These are phyloP conservation scores for Jaapia argillacea DNA, from an alignment of 768 basidiomycete genomes.

Conservation along the genomic window DNA sequence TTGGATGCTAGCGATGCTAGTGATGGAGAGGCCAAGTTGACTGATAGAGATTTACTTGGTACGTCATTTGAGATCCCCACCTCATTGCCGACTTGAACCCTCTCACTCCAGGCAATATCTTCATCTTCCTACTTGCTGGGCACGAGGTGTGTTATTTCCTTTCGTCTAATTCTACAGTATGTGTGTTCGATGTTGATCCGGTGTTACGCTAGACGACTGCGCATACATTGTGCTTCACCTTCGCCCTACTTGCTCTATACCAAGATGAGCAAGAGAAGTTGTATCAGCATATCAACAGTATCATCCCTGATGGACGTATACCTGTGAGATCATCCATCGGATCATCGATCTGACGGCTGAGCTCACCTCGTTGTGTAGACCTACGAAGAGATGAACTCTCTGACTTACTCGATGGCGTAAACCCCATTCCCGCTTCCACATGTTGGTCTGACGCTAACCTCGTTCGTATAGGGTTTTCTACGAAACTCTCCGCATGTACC, in stretches of 20 bases:
- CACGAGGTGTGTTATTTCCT: conserved; percentile 14
- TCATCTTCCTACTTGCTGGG: conserved; percentile 25
- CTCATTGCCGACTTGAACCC: background rate
- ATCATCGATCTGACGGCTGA: background rate
- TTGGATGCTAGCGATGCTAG: conserved; percentile 10
- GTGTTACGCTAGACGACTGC: conserved; percentile 22
- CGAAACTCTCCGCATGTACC: conserved; percentile 39
- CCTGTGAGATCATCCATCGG: conserved; percentile 2
- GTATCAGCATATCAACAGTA: conserved; percentile 22
- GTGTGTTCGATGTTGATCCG: background rate
- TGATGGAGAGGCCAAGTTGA: conserved; percentile 7
- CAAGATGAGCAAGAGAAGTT: conserved; percentile 31
- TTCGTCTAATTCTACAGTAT: background rate
- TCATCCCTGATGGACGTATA: conserved; percentile 19
- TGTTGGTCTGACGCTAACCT: conserved; percentile 7
- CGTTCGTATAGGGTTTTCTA: conserved; percentile 30
- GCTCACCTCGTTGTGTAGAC: conserved; percentile 6
- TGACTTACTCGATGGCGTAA: conserved; percentile 11
- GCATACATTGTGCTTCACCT: conserved; percentile 25
- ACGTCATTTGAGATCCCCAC: too few species aligned
- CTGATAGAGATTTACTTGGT: conserved; percentile 14
- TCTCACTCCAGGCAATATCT: conserved; percentile 15
- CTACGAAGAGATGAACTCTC: conserved; percentile 13
- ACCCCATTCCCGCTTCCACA: background rate
- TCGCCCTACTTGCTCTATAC: conserved; percentile 32